phyloP scores from a whole-genome alignment of 306 rosid genomes.

The Rosa chinensis region DNA sequence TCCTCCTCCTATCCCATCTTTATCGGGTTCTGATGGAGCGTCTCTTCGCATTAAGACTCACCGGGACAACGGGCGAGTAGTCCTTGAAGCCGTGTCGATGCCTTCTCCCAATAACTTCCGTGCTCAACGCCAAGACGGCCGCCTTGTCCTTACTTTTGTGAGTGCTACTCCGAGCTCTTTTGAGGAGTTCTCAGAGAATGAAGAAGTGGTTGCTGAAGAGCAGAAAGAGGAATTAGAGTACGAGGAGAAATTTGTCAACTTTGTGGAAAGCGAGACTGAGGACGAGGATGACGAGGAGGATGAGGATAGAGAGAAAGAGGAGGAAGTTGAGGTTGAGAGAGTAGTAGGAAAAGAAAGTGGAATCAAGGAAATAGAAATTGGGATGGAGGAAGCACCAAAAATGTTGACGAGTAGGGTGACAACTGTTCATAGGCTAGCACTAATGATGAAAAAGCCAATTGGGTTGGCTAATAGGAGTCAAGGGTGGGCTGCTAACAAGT shows the following conservation, averaged over 20 bases:
- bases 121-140: constrained; percentile 68
- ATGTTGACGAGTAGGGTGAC: constrained; percentile 33
- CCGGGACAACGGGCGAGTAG: constrained; percentile 80
- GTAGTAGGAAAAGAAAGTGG: constrained; percentile 16
- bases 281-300: constrained; percentile 7
- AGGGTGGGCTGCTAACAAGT: constrained; percentile 43
- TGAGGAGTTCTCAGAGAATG: constrained; percentile 7
- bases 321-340: constrained; percentile 19
- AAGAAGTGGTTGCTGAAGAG: constrained; percentile 5
- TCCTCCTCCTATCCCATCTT: constrained; percentile 77
- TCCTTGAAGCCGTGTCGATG: constrained; percentile 70
- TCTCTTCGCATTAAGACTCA: constrained; percentile 56
- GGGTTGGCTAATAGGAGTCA: constrained; percentile 54
- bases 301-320: constrained; percentile 12
- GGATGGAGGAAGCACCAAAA: constrained; percentile 30
- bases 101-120: constrained; percentile 53
- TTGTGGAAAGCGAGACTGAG: constrained; percentile 22
- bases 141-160: constrained; percentile 69
- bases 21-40: constrained; percentile 38
- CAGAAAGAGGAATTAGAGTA: constrained; percentile 18
- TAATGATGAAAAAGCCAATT: constrained; percentile 49
- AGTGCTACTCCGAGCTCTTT: neutral
- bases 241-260: constrained; percentile 19
- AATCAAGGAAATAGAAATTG: constrained; percentile 24
- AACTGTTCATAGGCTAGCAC: constrained; percentile 45